Base-by-base conservation (phyloP, 495 filamentous ascomycete species). In the Aspergillus cavernicola region DNA sequence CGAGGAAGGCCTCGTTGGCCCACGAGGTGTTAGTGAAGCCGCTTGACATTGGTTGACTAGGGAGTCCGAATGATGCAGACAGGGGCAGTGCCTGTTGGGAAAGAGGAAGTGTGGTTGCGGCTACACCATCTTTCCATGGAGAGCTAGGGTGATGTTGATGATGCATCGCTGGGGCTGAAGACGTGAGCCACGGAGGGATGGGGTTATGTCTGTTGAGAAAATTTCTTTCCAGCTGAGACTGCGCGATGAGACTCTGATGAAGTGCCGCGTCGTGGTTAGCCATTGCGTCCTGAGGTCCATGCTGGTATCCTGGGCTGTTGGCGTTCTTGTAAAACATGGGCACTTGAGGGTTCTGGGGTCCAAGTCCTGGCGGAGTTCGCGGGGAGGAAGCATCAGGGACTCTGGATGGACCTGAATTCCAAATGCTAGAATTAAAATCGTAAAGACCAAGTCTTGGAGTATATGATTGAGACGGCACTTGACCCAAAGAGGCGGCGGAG, bases 401-500 rank as follows among this genome's bases (percentile, higher is more conserved):
- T 56, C 53, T 66, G 26, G 61, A 65, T 6, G 61, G 66, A 35
- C 62, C 66, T 0, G 72, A 72, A 45, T 73, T 79, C 72, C 70
- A 76, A 40, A 80, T 79, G 47, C 71, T 79, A 8, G 69, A 69
- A n/a, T n/a, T n/a, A 11, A 75, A 57, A n/a, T 60, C 62, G 43
- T 69, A 68, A 15, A 77, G 63, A 9, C 66, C 26, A 13, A 66
- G 63, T 6, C 66, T 52, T 1, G 73, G 66, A 1, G 66, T 66
- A 48, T 69, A 77, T 13, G 66, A 66, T 41, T 69, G 71, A 18
- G 69, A 57, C 8, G 70, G 59, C 23, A 56, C 44, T 20, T 59
- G 63, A 42, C 24, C 42, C 15, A 69, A 52, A 39, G 63, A 19
- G 12, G 61, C 59, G 12, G 67, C 59, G 12, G 67, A 55, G 3